These are phyloP conservation scores for Telfairia occidentalis DNA, from an alignment of 331 rosid genomes.

Conservation along the genomic window DNA sequence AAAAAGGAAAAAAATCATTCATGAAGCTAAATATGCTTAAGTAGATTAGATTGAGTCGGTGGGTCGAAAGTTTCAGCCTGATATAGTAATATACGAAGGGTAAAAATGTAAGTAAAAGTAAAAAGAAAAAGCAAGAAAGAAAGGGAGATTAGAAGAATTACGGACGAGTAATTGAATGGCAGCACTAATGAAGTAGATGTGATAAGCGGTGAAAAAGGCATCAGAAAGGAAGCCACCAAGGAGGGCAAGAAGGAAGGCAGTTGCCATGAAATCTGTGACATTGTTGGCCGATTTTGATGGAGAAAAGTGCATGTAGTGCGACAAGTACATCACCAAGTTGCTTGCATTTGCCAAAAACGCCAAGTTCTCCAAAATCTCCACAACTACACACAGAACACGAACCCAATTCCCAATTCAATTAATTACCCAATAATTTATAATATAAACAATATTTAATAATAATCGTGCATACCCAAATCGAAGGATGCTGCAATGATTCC, in stretches of 20 bases:
- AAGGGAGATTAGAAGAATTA: constrained; percentile 12
- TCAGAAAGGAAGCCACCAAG: constrained; percentile 92
- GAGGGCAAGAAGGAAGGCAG: constrained; percentile 86
- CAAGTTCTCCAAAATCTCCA: constrained; percentile 77
- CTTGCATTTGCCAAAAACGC: constrained; percentile 92
- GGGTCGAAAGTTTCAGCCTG: too few relatives aligned
- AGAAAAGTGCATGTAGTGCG: constrained; percentile 60
- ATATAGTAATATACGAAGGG: too few relatives aligned
- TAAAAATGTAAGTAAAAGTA: background rate
- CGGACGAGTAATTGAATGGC: constrained; percentile 80
- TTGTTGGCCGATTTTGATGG: constrained; percentile 76
- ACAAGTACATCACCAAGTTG: constrained; percentile 67
- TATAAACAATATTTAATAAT: background rate
- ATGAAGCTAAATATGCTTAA: too few relatives aligned
- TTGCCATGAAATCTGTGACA: constrained; percentile 97
- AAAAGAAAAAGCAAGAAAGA: background rate
- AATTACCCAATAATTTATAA: background rate
- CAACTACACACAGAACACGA: constrained; percentile 24
- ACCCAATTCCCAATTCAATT: too few relatives aligned
- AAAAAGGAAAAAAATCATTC: too few relatives aligned
- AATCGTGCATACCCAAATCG: constrained; percentile 45
- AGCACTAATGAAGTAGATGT: constrained; percentile 72
- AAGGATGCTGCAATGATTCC: constrained; percentile 86
- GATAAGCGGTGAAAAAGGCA: constrained; percentile 73
- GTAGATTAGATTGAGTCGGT: too few relatives aligned